phyloP scores from a whole-genome alignment of 75 land plant species.

The Cryptomeria japonica region DNA sequence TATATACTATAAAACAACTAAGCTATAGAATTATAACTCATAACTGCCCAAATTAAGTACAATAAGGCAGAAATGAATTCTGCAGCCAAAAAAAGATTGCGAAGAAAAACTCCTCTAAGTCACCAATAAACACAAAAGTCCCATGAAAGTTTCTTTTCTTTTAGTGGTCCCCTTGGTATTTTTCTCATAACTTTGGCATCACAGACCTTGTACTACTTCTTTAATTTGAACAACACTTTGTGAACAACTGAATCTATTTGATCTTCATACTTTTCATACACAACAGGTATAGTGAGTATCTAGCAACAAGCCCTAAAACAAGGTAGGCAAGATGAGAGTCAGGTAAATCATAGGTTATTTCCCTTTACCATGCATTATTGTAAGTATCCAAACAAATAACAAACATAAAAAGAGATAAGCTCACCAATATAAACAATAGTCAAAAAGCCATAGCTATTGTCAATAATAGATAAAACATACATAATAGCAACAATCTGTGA shows the following conservation, averaged over 20 bases:
- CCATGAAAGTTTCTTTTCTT: slow-evolving; percentile 45
- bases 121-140: not conserved
- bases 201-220: slow-evolving; percentile 48
- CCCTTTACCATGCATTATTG: not conserved
- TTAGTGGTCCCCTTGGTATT: slow-evolving; percentile 58
- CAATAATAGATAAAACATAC: slow-evolving; percentile 34
- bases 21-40: not conserved
- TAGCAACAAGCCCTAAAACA: slow-evolving; percentile 23
- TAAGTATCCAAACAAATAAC: not conserved
- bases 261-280: slow-evolving; percentile 75
- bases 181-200: slow-evolving; percentile 50
- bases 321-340: not conserved
- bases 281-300: slow-evolving; percentile 46
- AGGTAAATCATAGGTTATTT: no score
- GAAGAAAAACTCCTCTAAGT: not conserved
- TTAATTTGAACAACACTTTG: slow-evolving; percentile 30
- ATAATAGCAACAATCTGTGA: slow-evolving; percentile 34
- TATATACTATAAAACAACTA: not conserved
- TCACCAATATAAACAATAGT: slow-evolving; percentile 39
- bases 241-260: slow-evolving; percentile 42
- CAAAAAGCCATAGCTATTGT: slow-evolving; percentile 38
- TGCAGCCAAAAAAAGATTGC: not conserved
- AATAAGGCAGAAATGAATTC: not conserved
- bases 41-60: not conserved
- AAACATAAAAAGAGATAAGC: no score